Evolutionary conservation across 805 yeast genomes (phyloP).

Genomic region (Yarrowia sp.): DNA sequence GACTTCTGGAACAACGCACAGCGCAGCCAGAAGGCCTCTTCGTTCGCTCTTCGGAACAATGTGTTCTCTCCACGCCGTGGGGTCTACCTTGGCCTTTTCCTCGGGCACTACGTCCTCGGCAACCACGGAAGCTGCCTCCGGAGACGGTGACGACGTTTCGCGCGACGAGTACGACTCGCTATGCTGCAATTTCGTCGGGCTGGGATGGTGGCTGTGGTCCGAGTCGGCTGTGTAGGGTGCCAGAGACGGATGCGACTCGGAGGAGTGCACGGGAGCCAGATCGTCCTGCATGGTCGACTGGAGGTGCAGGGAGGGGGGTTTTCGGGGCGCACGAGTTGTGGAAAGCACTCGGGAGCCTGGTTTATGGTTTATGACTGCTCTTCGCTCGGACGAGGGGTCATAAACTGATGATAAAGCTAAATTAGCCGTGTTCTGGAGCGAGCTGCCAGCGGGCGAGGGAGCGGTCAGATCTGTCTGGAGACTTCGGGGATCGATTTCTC

Average conservation of each 20-base stretch:
- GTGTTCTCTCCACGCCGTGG: neutral
- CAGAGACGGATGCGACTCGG: neutral
- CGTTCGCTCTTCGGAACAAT: constrained; percentile 45
- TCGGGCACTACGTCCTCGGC: neutral
- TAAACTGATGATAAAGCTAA: constrained; percentile 8
- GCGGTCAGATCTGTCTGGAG: too few species aligned
- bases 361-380: constrained; percentile 13
- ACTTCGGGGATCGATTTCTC: neutral
- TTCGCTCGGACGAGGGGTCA: constrained; percentile 14
- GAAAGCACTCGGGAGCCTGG: neutral
- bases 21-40: constrained; percentile 55
- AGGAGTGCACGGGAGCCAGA: neutral
- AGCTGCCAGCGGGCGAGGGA: too few species aligned
- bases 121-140: constrained; percentile 3
- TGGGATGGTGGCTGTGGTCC: constrained; percentile 1
- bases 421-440: neutral
- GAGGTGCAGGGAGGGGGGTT: neutral
- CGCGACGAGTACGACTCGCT: neutral
- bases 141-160: neutral
- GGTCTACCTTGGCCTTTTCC: neutral
- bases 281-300: neutral
- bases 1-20: constrained; percentile 64
- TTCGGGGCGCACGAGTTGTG: neutral
- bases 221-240: neutral
- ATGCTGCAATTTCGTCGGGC: constrained; percentile 7